These are phyloP conservation scores for Galerina marginata DNA, from an alignment of 768 basidiomycete species.

Conservation along the genomic window DNA sequence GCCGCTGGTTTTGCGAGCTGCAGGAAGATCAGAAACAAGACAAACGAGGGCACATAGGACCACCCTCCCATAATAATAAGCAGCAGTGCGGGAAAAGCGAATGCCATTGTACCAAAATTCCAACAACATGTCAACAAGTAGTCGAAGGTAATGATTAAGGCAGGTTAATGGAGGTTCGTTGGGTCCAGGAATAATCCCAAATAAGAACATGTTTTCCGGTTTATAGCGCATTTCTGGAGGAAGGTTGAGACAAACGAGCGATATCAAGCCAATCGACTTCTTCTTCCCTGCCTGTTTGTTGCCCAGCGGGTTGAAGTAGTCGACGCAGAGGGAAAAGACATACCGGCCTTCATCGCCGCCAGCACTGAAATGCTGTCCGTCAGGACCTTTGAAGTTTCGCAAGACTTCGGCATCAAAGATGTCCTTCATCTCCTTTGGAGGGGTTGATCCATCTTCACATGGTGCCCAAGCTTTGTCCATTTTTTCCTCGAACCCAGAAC, in stretches of 20 bases:
- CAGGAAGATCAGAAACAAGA: slow-evolving; percentile 42
- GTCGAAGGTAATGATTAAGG: slow-evolving; percentile 43
- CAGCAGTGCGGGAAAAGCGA: slow-evolving; percentile 27
- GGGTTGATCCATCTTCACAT: slow-evolving; percentile 6
- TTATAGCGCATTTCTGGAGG: slow-evolving; percentile 35
- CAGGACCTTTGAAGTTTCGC: slow-evolving; percentile 25
- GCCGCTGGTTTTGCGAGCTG: slow-evolving; percentile 34
- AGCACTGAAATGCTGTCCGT: slow-evolving; percentile 29
- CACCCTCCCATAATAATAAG: slow-evolving; percentile 28
- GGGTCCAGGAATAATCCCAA: slow-evolving; percentile 46
- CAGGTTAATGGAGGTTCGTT: slow-evolving; percentile 35
- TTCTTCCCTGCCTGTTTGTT: slow-evolving; percentile 34
- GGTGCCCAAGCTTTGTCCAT: slow-evolving; percentile 26
- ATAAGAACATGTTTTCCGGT: slow-evolving; percentile 43
- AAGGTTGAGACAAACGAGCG: slow-evolving; percentile 40
- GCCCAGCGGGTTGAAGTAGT: slow-evolving; percentile 41
- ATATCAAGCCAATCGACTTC: slow-evolving; percentile 31
- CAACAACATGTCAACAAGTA: slow-evolving; percentile 44
- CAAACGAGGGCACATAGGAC: slow-evolving; percentile 34
- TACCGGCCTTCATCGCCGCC: slow-evolving; percentile 25
- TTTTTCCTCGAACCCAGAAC: slow-evolving; percentile 28
- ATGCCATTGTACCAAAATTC: slow-evolving; percentile 38
- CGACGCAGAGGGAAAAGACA: slow-evolving; percentile 35
- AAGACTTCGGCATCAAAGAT: slow-evolving; percentile 21
- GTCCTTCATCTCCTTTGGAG: slow-evolving; percentile 1